Percentiles rank a stretch among this genome's conserved stretches.
These are phyloP conservation scores for Talaromyces islandicus DNA, from an alignment of 2,329 filamentous ascomycete genomes.

Conservation along the genomic window DNA sequence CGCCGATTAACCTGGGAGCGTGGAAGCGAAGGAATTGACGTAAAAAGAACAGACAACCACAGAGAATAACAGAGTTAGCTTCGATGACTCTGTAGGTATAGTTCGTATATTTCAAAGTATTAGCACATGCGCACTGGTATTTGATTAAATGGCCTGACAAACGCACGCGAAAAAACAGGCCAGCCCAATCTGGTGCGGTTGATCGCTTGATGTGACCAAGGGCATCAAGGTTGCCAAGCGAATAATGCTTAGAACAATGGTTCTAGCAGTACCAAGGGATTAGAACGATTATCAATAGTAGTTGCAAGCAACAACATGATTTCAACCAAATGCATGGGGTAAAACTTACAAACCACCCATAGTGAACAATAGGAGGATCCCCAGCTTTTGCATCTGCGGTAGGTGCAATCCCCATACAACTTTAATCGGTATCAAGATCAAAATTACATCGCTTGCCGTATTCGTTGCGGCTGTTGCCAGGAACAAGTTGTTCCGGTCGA, in stretches of 20 bases:
- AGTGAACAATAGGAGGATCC: slow-evolving; percentile 1
- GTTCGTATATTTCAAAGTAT: neutral
- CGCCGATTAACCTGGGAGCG: slow-evolving; percentile 14
- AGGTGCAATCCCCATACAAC: slow-evolving; percentile 13
- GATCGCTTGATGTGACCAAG: slow-evolving; percentile 14
- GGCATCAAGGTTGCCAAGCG: slow-evolving; percentile 19
- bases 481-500: slow-evolving; percentile 14
- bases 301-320: no score
- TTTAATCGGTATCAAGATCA: slow-evolving; percentile 17
- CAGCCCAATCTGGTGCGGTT: slow-evolving; percentile 14
- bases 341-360: neutral
- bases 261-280: slow-evolving; percentile 7
- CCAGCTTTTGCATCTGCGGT: slow-evolving; percentile 14
- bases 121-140: neutral
- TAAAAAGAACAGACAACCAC: slow-evolving; percentile 18
- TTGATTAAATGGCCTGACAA: neutral
- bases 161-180: slow-evolving; percentile 13
- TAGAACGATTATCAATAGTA: neutral
- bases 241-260: slow-evolving; percentile 18
- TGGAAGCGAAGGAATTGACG: slow-evolving; percentile 19
- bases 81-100: slow-evolving; percentile 17
- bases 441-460: slow-evolving; percentile 17
- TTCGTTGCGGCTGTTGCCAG: slow-evolving; percentile 18
- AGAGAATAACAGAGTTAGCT: slow-evolving; percentile 21
- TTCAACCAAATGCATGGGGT: neutral